Conservation (phyloP, 805 yeast genomes). For the Metschnikowia peoriensis region DNA sequence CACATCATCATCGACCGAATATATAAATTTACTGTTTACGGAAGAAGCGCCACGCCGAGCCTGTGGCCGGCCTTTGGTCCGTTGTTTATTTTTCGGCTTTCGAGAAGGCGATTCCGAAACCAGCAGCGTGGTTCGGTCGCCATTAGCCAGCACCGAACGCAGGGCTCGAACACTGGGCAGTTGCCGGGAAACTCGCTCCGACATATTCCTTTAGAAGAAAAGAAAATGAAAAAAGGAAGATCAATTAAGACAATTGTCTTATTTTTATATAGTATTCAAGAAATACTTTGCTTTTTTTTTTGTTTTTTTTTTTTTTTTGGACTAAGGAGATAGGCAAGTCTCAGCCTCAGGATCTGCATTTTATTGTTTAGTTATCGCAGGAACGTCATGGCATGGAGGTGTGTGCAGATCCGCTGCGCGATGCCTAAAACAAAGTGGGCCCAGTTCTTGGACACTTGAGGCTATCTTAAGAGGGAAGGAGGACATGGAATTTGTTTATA, state of each 20-base stretch:
- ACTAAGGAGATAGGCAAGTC: too few relatives aligned
- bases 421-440: too few relatives aligned
- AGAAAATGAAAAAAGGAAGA: neutral
- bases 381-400: too few relatives aligned
- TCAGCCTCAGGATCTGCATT: too few relatives aligned
- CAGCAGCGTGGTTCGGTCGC: slow-evolving; percentile 7
- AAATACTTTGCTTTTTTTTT: too few relatives aligned
- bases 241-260: neutral
- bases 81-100: slow-evolving; percentile 16
- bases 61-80: slow-evolving; percentile 30
- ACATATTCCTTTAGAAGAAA: neutral
- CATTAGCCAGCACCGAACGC: slow-evolving; percentile 12
- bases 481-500: too few relatives aligned
- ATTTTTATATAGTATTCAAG: too few relatives aligned
- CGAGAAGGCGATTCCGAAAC: slow-evolving; percentile 13
- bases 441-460: too few relatives aligned
- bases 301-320: too few relatives aligned
- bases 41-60: slow-evolving; percentile 27
- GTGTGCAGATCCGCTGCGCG: too few relatives aligned
- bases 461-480: too few relatives aligned
- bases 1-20: slow-evolving; percentile 81
- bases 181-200: slow-evolving; percentile 7
- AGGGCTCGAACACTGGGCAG: slow-evolving; percentile 14
- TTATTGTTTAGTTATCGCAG: too few relatives aligned
- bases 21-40: slow-evolving; percentile 39